Evolutionary conservation across 176 grass and related monocot genomes (phyloP).

Genomic region (Elymus sibiricus): DNA sequence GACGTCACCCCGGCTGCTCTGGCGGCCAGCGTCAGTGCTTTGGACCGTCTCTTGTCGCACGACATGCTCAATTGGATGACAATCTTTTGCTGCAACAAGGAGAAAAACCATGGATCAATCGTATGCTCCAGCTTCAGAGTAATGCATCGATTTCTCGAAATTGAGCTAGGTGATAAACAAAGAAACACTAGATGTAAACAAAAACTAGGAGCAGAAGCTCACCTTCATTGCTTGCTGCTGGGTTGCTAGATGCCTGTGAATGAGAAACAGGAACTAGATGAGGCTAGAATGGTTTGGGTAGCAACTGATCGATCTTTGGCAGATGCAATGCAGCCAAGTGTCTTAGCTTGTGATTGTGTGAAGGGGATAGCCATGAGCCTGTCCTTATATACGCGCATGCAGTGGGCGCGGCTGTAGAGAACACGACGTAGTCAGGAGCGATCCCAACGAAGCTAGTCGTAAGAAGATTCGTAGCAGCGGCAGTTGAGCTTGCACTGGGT

Average conservation of each 20-base stretch:
- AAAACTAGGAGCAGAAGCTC: background rate
- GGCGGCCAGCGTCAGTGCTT: no score
- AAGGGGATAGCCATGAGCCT: background rate
- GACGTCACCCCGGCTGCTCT: no score
- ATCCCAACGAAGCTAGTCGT: no score
- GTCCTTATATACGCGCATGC: background rate
- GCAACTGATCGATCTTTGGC: background rate
- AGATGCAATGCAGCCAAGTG: no score
- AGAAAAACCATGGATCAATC: background rate
- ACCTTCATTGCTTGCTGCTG: conserved; percentile 29
- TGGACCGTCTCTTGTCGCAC: no score
- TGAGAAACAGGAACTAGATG: background rate
- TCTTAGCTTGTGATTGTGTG: background rate
- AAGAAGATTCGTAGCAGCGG: background rate
- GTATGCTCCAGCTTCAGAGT: background rate
- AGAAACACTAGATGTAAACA: background rate
- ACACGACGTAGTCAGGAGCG: background rate
- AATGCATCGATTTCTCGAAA: background rate
- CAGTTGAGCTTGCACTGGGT: no score
- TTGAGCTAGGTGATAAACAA: background rate
- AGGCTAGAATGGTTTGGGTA: background rate
- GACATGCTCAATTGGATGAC: no score
- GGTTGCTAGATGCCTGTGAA: background rate
- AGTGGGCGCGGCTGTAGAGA: background rate
- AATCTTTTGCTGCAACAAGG: no score